Evolutionary conservation across 2,329 filamentous ascomycete genomes (phyloP).

Genomic region (Xylariaceae sp.): DNA sequence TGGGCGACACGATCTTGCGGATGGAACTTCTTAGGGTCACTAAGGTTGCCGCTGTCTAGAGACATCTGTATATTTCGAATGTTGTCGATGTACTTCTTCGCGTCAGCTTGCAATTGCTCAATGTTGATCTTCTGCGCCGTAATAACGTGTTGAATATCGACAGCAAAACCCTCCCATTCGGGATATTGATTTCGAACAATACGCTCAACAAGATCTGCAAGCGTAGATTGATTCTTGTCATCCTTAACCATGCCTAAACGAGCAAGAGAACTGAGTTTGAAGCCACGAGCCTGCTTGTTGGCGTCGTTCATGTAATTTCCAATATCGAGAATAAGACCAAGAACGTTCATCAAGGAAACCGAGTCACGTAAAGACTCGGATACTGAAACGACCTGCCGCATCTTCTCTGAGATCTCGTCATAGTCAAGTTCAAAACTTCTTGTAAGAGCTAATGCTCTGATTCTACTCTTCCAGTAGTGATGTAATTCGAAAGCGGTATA

Average conservation of each 20-base stretch:
- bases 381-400: slow-evolving; percentile 84
- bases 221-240: slow-evolving; percentile 96
- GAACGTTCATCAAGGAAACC: slow-evolving; percentile 91
- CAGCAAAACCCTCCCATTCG: slow-evolving; percentile 88
- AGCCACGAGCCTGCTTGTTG: slow-evolving; percentile 96
- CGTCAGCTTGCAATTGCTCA: slow-evolving; percentile 86
- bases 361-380: slow-evolving; percentile 91
- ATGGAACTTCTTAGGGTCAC: slow-evolving; percentile 97
- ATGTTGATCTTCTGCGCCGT: slow-evolving; percentile 90
- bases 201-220: slow-evolving; percentile 94
- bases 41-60: slow-evolving; percentile 90
- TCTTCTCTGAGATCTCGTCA: slow-evolving; percentile 85
- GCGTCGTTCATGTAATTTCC: slow-evolving; percentile 99
- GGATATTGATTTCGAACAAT: slow-evolving; percentile 97
- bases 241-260: slow-evolving; percentile 98
- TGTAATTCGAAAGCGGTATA: slow-evolving; percentile 93
- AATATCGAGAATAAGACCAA: slow-evolving; percentile 94
- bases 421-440: slow-evolving; percentile 87
- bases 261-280: slow-evolving; percentile 95
- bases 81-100: slow-evolving; percentile 91
- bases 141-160: slow-evolving; percentile 83
- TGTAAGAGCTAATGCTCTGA: slow-evolving; percentile 87
- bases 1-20: slow-evolving; percentile 94
- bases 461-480: slow-evolving; percentile 98
- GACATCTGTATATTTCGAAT: slow-evolving; percentile 93